Percentiles rank a stretch among this genome's conserved stretches.
Evolutionary conservation across 495 filamentous ascomycete species (phyloP).

Genomic region (Oleoguttula mirabilis): DNA sequence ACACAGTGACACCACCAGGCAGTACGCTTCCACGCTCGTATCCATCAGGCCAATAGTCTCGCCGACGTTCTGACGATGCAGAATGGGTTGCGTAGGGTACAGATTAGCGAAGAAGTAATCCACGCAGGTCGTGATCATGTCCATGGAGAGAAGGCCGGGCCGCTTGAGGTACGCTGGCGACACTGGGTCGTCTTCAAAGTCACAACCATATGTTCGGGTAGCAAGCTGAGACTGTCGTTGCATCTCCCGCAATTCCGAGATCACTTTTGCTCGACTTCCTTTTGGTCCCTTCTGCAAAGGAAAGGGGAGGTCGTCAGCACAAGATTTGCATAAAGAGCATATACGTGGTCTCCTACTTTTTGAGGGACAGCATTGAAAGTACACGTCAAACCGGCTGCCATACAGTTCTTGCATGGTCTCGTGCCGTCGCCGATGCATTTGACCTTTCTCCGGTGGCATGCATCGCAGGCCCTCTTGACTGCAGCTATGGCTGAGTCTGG

Average conservation of each 20-base stretch:
- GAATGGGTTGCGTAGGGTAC: slow-evolving; percentile 72
- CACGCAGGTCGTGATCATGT: slow-evolving; percentile 56
- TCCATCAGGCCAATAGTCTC: slow-evolving; percentile 48
- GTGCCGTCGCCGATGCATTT: slow-evolving; percentile 54
- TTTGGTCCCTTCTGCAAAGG: slow-evolving; percentile 84
- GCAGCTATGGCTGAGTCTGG: slow-evolving; percentile 9
- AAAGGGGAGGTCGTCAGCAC: too few species aligned
- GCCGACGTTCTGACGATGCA: slow-evolving; percentile 56
- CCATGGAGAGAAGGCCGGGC: slow-evolving; percentile 45
- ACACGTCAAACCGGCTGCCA: slow-evolving; percentile 54
- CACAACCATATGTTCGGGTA: too few species aligned
- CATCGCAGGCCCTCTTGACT: slow-evolving; percentile 61
- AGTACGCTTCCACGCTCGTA: slow-evolving; percentile 61
- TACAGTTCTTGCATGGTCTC: slow-evolving; percentile 61
- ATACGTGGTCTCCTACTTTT: too few species aligned
- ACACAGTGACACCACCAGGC: slow-evolving; percentile 64
- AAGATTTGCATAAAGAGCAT: too few species aligned
- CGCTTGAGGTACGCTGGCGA: slow-evolving; percentile 30
- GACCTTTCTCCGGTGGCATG: slow-evolving; percentile 74
- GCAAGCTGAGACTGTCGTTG: slow-evolving; percentile 48
- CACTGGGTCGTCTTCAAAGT: slow-evolving; percentile 28
- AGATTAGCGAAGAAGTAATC: slow-evolving; percentile 77
- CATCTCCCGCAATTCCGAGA: slow-evolving; percentile 59
- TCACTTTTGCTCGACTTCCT: slow-evolving; percentile 68
- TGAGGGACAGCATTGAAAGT: slow-evolving; percentile 75